These are phyloP conservation scores for Starmerella powellii DNA, from an alignment of 805 yeast species.

Conservation along the genomic window DNA sequence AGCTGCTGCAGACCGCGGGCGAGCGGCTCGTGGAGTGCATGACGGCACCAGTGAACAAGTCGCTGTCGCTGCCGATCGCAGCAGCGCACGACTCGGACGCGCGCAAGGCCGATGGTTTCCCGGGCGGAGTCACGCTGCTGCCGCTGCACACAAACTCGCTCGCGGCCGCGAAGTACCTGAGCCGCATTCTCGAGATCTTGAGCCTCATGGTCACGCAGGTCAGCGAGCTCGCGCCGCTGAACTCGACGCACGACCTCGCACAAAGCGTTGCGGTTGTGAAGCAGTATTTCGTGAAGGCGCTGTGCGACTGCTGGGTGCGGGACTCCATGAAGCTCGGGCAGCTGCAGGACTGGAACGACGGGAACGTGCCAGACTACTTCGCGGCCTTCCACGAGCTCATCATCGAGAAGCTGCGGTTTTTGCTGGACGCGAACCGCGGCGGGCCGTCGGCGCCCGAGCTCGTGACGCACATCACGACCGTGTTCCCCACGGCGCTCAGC, in stretches of 20 bases:
- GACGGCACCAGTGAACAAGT: constrained; percentile 6
- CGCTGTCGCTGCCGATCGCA: constrained; percentile 15
- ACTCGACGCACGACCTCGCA: constrained; percentile 4
- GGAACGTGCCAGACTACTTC: constrained; percentile 30
- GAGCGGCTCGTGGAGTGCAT: constrained; percentile 10
- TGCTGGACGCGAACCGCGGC: constrained; percentile 15
- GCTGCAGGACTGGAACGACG: constrained; percentile 33
- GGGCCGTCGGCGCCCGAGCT: constrained; percentile 9
- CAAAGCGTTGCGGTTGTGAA: constrained; percentile 24
- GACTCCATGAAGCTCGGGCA: constrained; percentile 34
- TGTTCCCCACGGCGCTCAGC: constrained; percentile 17
- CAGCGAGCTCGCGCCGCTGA: constrained; percentile 19
- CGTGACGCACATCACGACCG: constrained; percentile 1
- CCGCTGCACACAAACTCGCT: constrained; percentile 57
- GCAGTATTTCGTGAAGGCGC: constrained; percentile 37
- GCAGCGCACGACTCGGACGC: constrained; percentile 9
- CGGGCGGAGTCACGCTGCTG: constrained; percentile 38
- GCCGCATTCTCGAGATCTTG: constrained; percentile 37
- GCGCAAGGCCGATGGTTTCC: neutral
- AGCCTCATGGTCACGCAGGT: constrained; percentile 34
- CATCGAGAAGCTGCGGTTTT: constrained; percentile 14
- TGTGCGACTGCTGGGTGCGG: constrained; percentile 40
- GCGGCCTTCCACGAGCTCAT: constrained; percentile 30
- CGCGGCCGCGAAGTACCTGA: constrained; percentile 43
- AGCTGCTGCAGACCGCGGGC: constrained; percentile 5